Percentiles rank a stretch among this genome's conserved stretches.
phyloP scores from a whole-genome alignment of 768 basidiomycete species.

The Auriscalpium vulgare region DNA sequence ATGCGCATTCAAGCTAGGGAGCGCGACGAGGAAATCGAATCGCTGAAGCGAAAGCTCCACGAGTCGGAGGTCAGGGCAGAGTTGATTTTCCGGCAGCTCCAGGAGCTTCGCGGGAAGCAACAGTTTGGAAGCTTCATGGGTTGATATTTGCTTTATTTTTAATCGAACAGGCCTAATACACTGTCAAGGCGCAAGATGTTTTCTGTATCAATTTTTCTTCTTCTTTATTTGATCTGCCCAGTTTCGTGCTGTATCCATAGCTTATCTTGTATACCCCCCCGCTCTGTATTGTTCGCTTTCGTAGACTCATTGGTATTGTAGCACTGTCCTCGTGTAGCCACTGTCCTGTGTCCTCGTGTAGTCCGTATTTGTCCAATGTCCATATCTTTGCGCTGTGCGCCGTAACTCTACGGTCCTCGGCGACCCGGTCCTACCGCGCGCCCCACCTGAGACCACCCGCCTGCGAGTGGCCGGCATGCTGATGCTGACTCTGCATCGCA shows the following conservation, averaged over 20 bases:
- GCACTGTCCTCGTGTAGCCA: too few species aligned
- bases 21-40: slow-evolving; percentile 4
- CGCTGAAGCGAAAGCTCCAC: slow-evolving; percentile 6
- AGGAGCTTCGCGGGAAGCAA: slow-evolving; percentile 4
- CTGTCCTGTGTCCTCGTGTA: not conserved
- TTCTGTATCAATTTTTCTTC: not conserved
- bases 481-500: not conserved
- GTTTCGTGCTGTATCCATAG: not conserved
- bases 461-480: not conserved
- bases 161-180: too few species aligned
- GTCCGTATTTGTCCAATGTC: not conserved
- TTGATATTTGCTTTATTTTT: not conserved
- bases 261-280: not conserved
- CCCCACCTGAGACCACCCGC: not conserved
- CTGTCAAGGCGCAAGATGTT: not conserved
- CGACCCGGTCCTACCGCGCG: not conserved
- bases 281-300: not conserved
- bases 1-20: slow-evolving; percentile 3
- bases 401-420: not conserved
- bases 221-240: not conserved
- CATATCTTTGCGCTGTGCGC: not conserved
- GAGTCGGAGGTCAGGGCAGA: slow-evolving; percentile 10
- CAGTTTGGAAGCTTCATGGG: slow-evolving; percentile 2
- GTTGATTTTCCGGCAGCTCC: slow-evolving; percentile 4
- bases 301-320: not conserved